Percentiles rank a stretch among this genome's conserved stretches.
Evolutionary conservation across 352 stramenopile genomes (phyloP).

Genomic region (Globisporangium paroecandrum): DNA sequence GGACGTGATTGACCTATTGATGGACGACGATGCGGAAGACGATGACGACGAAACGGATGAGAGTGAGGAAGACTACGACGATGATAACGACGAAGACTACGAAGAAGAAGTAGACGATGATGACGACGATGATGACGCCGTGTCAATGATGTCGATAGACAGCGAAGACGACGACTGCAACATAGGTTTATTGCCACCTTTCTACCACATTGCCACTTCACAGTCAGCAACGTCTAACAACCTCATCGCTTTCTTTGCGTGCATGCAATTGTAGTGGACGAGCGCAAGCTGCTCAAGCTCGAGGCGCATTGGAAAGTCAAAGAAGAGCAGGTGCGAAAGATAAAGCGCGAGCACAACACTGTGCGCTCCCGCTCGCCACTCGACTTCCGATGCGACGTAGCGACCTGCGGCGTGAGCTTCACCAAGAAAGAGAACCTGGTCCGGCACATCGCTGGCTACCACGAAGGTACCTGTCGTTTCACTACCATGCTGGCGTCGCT

Average conservation of each 20-base stretch:
- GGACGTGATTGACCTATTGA: neutral
- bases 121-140: neutral
- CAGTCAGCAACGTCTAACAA: too few species aligned
- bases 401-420: conserved; percentile 18
- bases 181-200: neutral
- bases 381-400: conserved; percentile 13
- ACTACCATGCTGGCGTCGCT: neutral
- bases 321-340: neutral
- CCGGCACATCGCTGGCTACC: conserved; percentile 17
- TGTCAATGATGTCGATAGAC: neutral
- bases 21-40: neutral
- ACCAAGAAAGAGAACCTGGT: conserved; percentile 13
- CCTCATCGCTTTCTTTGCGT: neutral
- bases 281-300: neutral
- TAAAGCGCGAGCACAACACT: neutral
- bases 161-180: neutral
- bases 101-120: neutral
- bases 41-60: neutral
- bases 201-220: too few species aligned
- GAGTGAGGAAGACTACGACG: neutral
- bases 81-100: neutral
- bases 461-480: conserved; percentile 8
- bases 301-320: neutral
- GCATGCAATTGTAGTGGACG: neutral
- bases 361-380: neutral